Evolutionary conservation across 495 filamentous ascomycete genomes (phyloP), one percentile per base, ranked within the genome.

Genomic region (Lindgomyces ingoldianus): DNA sequence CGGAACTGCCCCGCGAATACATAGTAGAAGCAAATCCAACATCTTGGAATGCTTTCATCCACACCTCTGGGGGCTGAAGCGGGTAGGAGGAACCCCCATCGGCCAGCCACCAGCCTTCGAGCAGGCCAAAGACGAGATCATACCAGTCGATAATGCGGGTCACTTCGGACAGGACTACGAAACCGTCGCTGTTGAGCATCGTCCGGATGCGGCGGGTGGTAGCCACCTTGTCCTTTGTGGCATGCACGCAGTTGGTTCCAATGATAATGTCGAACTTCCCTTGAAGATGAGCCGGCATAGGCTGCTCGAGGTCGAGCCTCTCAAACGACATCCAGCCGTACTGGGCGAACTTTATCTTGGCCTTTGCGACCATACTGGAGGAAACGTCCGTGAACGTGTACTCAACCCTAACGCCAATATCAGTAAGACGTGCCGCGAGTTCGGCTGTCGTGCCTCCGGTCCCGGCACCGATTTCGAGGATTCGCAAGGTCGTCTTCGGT

Each of bases 361-460:
- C 65, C 2, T 3, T 10, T 4, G 60, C 39, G 14, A 68, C 65
- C 0, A 80, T 58, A 0, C 76, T 72, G 0, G 65, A 25, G 11
- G 78, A 78, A 12, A 80, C 44, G 24, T 81, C 79, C 0, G 74
- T 79, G 55, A 81, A 78, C 1, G 73, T 75, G 68, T 81, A 81
- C 21, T 61, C 36, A 36, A 81, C 68, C 0, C 57, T 62, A 4
- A 74, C 39, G 3, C 53, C 51, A 12, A 12, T 19, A 8, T 16
- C 1, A 1, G 0, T 10, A n/a, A 44, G 51, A 4, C 2, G 3
- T 22, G 57, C 41, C 3, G 41, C 27, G 9, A 64, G 0, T 4
- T 22, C 10, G 1, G 18, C 14, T 1, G 61, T 50, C 0, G 61
- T 57, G 0, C 41, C 53, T 18, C 57, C 57, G 1, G 57, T 60